Conservation (phyloP, 176 grass and related monocot genomes). For the Melocanna baccifera region DNA sequence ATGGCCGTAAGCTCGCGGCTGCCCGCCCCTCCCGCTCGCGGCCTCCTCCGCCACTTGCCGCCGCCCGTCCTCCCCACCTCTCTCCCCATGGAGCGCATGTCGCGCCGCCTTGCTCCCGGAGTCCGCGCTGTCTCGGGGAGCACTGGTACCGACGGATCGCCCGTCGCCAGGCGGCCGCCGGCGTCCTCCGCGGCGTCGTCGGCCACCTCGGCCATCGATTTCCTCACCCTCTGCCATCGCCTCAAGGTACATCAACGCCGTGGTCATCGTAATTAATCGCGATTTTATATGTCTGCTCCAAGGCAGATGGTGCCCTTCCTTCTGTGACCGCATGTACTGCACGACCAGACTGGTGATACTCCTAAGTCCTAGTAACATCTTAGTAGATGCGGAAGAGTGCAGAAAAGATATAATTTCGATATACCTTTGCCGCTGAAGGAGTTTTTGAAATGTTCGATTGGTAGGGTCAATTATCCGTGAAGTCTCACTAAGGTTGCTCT, state of each 20-base stretch:
- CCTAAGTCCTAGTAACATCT: not conserved
- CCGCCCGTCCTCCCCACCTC: conserved; percentile 26
- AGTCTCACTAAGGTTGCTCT: not conserved
- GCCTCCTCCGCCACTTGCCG: conserved; percentile 31
- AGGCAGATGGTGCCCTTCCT: not conserved
- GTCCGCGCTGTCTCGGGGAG: conserved; percentile 29
- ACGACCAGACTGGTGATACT: not conserved
- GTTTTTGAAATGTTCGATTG: not conserved
- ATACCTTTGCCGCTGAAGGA: not conserved
- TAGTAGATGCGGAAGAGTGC: not conserved
- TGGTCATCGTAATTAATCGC: not conserved
- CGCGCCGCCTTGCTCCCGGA: conserved; percentile 16
- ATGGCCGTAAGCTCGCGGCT: conserved; percentile 61
- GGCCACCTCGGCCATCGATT: conserved; percentile 77
- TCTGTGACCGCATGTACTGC: not conserved
- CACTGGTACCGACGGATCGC: conserved; percentile 31
- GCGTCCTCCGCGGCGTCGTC: conserved; percentile 29
- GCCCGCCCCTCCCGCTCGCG: conserved; percentile 18
- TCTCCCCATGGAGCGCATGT: conserved; percentile 6
- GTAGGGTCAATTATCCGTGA: not conserved
- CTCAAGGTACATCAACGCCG: conserved; percentile 61
- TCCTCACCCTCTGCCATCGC: conserved; percentile 83
- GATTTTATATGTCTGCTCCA: not conserved
- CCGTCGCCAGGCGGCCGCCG: conserved; percentile 22
- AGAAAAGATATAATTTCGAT: not conserved